phyloP scores from a whole-genome alignment of 225 moss, liverwort and hornwort species.

The Marchantia paleacea region DNA sequence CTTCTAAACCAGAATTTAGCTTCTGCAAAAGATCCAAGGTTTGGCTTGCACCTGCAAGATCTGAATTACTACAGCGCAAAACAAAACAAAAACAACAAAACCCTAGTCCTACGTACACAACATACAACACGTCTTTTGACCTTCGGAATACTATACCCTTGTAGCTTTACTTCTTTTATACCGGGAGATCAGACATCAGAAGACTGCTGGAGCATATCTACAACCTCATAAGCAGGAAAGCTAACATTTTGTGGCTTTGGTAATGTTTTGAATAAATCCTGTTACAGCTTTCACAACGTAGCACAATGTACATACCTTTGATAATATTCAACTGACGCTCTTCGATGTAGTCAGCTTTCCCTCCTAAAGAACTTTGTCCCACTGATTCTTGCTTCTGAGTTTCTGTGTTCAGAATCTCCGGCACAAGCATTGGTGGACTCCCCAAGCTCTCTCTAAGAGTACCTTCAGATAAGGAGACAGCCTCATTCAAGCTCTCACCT shows the following conservation, averaged over 20 bases:
- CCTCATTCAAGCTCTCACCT: constrained; percentile 23
- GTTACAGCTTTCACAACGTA: not conserved
- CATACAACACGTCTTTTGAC: not conserved
- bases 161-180: not conserved
- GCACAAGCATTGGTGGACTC: not conserved
- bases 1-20: not conserved
- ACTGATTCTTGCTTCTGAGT: not conserved
- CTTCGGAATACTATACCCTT: not conserved
- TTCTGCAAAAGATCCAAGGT: constrained; percentile 10
- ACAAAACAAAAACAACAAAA: too few relatives aligned
- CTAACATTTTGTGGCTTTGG: not conserved
- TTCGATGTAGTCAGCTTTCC: not conserved
- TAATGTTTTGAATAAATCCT: not conserved
- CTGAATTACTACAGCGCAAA: not conserved
- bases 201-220: not conserved
- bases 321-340: constrained; percentile 10
- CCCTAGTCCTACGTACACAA: not conserved
- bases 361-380: not conserved
- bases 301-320: constrained; percentile 8
- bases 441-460: constrained; percentile 6
- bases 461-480: constrained; percentile 11
- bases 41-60: constrained; percentile 12
- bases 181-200: not conserved
- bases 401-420: not conserved
- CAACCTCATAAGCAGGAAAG: not conserved